Evolutionary conservation across 1,284 basidiomycete species (phyloP).

Genomic region (Heterobasidion annosum): DNA sequence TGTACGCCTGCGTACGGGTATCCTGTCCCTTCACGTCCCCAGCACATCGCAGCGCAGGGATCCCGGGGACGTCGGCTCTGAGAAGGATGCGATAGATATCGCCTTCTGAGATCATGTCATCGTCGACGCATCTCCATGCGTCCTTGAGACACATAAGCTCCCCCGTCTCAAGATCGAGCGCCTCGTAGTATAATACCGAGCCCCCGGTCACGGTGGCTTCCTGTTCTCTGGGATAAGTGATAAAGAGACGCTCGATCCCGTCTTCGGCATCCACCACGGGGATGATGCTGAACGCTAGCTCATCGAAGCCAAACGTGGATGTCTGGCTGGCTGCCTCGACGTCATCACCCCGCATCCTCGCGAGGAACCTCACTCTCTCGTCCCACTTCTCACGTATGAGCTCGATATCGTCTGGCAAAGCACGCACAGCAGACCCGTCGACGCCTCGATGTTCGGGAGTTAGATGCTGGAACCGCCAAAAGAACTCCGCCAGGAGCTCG

Average conservation of each 20-base stretch:
- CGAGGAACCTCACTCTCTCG: neutral
- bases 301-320: neutral
- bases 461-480: conserved; percentile 3
- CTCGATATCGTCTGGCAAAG: too few species aligned
- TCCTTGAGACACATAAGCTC: neutral
- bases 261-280: neutral
- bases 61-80: neutral
- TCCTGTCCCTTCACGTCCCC: neutral
- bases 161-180: neutral
- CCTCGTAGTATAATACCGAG: neutral
- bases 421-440: neutral
- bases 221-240: neutral
- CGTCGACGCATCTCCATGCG: neutral
- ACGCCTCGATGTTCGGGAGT: neutral
- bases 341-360: neutral
- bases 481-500: conserved; percentile 4
- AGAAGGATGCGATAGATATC: neutral
- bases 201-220: neutral
- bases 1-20: too few species aligned
- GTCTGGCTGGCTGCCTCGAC: neutral
- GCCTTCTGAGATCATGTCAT: neutral
- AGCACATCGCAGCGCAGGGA: neutral
- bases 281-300: neutral
- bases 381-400: neutral
- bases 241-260: neutral